Evolutionary conservation across 257 asterid species (phyloP).

Genomic region (Salvia rosmarinus): DNA sequence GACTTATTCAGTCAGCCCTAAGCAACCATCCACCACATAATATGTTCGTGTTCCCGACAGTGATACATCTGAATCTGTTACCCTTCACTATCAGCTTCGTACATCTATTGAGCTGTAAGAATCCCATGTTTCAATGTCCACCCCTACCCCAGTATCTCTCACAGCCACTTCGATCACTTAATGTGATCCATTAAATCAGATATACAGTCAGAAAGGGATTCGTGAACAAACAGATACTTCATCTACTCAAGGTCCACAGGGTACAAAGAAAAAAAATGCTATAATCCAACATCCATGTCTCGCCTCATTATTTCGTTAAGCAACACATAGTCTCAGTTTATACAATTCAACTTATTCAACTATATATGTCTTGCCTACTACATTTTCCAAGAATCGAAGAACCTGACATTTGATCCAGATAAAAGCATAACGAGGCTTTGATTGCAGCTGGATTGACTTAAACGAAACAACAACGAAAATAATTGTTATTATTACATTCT

Average conservation of each 20-base stretch:
- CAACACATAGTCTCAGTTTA: background rate
- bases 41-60: background rate
- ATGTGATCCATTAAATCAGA: background rate
- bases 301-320: background rate
- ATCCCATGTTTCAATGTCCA: conserved; percentile 3
- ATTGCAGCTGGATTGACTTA: conserved; percentile 1
- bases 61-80: background rate
- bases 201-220: background rate
- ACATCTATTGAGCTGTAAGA: background rate
- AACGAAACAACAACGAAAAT: background rate
- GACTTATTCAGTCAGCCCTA: background rate
- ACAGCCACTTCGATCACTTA: background rate
- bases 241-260: conserved; percentile 9
- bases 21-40: background rate
- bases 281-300: conserved; percentile 1
- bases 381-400: background rate
- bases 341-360: background rate
- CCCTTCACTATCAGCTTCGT: background rate
- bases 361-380: background rate
- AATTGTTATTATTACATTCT: background rate
- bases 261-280: background rate
- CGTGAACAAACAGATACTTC: background rate
- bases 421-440: background rate
- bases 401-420: background rate
- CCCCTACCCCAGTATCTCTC: background rate